Percentiles rank a stretch among this genome's conserved stretches.
Evolutionary conservation across 2,329 filamentous ascomycete genomes (phyloP).

Genomic region (Sporothrix schenckii): DNA sequence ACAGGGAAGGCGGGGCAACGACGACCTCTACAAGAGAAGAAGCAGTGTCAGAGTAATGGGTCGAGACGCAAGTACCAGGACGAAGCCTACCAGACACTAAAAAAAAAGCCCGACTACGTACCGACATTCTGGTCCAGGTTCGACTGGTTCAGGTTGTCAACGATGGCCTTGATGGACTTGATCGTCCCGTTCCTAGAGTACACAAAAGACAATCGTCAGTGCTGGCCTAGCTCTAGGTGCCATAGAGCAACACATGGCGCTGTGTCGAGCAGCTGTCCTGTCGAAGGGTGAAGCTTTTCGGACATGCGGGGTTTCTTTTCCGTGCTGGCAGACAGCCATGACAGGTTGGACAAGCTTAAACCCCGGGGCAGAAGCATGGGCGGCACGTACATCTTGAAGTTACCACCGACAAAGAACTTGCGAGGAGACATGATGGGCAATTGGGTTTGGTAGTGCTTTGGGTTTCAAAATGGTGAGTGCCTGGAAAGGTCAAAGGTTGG

Average conservation of each 20-base stretch:
- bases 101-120: conserved; percentile 48
- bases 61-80: neutral
- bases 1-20: conserved; percentile 85
- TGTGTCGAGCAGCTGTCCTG: neutral
- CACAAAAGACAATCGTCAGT: conserved; percentile 30
- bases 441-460: conserved; percentile 29
- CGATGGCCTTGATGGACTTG: conserved; percentile 86
- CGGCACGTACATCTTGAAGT: conserved; percentile 92
- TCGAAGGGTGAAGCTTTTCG: conserved; percentile 36
- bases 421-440: conserved; percentile 75
- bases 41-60: neutral
- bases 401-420: conserved; percentile 96
- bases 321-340: conserved; percentile 39
- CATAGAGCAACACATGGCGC: neutral
- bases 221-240: neutral
- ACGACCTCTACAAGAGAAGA: conserved; percentile 74
- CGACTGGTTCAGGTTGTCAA: conserved; percentile 84
- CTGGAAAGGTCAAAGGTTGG: conserved; percentile 11
- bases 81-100: conserved; percentile 23
- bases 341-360: neutral
- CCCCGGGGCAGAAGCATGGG: conserved; percentile 33
- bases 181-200: conserved; percentile 82
- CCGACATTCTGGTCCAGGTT: conserved; percentile 75
- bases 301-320: conserved; percentile 38
- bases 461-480: conserved; percentile 18